Conservation (phyloP, 352 stramenopile genomes). For the Phytopythium kandeliae region DNA sequence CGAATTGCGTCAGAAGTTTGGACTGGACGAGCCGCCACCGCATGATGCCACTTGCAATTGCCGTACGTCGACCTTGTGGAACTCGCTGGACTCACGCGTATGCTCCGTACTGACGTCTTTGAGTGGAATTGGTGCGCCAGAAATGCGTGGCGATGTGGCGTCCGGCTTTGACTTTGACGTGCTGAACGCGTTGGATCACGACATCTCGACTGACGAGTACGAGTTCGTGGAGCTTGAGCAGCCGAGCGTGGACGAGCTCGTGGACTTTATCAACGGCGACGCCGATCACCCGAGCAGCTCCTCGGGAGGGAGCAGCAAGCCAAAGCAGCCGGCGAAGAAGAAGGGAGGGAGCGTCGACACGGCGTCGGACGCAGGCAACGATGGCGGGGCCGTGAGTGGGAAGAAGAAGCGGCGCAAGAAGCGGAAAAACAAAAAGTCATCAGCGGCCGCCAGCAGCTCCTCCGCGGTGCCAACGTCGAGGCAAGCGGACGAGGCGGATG, state of each 20-base stretch:
- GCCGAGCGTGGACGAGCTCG: constrained; percentile 73
- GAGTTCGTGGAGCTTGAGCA: constrained; percentile 79
- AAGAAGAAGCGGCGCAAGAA: constrained; percentile 71
- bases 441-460: neutral
- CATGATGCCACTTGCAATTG: constrained; percentile 39
- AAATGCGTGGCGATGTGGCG: constrained; percentile 49
- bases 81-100: no score
- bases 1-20: constrained; percentile 75
- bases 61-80: constrained; percentile 23
- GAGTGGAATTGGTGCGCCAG: constrained; percentile 9
- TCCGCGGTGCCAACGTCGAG: constrained; percentile 14
- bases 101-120: no score
- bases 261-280: constrained; percentile 79
- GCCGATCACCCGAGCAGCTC: constrained; percentile 8
- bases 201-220: constrained; percentile 72
- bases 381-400: constrained; percentile 9
- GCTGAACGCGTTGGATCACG: constrained; percentile 73
- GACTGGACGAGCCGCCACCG: constrained; percentile 40
- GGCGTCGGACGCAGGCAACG: constrained; percentile 16
- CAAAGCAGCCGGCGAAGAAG: constrained; percentile 15
- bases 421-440: constrained; percentile 62
- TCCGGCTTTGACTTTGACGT: constrained; percentile 69
- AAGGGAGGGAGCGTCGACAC: constrained; percentile 17
- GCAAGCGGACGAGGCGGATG: constrained; percentile 14
- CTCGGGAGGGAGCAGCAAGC: constrained; percentile 10